phyloP scores from a whole-genome alignment of 805 yeast species.

The Brettanomyces anomalus region DNA sequence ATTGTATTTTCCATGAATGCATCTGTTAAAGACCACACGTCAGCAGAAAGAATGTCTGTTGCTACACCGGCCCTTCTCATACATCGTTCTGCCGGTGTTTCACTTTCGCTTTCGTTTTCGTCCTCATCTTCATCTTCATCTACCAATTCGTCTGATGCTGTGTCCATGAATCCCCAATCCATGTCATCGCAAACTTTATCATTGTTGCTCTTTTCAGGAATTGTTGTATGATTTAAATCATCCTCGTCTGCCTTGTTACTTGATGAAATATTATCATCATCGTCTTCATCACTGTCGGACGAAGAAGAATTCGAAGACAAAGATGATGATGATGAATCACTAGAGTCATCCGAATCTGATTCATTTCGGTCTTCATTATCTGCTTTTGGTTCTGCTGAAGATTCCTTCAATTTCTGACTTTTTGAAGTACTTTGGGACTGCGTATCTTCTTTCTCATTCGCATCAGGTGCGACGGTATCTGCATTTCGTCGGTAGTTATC shows the following conservation, averaged over 20 bases:
- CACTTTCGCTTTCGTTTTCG: constrained; percentile 23
- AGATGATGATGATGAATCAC: constrained; percentile 1
- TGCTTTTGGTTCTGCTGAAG: neutral
- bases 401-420: neutral
- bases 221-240: no score
- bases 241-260: neutral
- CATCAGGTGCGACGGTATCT: constrained; percentile 21
- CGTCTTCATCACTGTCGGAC: constrained; percentile 3
- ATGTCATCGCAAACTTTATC: neutral
- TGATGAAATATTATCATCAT: constrained; percentile 3
- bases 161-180: neutral
- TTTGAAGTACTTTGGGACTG: neutral
- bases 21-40: constrained; percentile 90
- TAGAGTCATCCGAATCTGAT: constrained; percentile 13
- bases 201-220: no score
- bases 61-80: constrained; percentile 54
- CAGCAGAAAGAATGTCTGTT: constrained; percentile 83
- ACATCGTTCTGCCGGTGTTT: constrained; percentile 26
- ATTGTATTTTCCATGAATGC: constrained; percentile 61
- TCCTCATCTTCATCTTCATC: constrained; percentile 20
- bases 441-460: constrained; percentile 1
- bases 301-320: constrained; percentile 1
- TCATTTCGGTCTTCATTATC: constrained; percentile 4
- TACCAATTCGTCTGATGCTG: constrained; percentile 10
- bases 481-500: constrained; percentile 17